A percentile compares a stretch with the other conserved stretches of the same genome.
Conservation (phyloP, 2,329 filamentous ascomycete species). For the Aspergillus udagawae region DNA sequence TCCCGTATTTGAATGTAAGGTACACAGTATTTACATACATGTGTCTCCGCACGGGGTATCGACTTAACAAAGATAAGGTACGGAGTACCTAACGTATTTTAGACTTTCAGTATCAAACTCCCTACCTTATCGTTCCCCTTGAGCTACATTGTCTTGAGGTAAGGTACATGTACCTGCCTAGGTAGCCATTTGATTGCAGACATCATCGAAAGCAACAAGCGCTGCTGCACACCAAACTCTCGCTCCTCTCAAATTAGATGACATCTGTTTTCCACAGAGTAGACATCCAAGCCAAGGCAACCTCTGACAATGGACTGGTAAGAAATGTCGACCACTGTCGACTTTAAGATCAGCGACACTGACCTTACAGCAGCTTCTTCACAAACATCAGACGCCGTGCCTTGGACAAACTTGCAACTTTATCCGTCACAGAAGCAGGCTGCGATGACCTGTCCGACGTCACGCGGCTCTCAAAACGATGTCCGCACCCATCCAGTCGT, state of each 20-base stretch:
- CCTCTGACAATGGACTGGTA: slow-evolving; percentile 30
- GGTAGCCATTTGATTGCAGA: not conserved
- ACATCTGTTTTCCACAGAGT: not conserved
- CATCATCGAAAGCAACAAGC: not conserved
- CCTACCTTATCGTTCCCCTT: not conserved
- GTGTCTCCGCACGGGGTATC: not conserved
- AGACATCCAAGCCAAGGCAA: not conserved
- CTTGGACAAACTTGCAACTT: slow-evolving; percentile 41
- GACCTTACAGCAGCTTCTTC: slow-evolving; percentile 23
- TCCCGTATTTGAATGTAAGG: too few relatives aligned
- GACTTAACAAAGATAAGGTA: not conserved
- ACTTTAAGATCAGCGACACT: slow-evolving; percentile 7
- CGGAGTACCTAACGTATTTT: not conserved
- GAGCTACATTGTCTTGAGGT: too few relatives aligned
- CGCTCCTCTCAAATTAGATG: not conserved
- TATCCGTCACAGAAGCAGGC: slow-evolving; percentile 35
- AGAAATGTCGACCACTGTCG: slow-evolving; percentile 2
- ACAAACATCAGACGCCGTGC: slow-evolving; percentile 38
- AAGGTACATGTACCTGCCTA: not conserved
- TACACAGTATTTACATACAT: not conserved
- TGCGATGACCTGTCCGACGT: slow-evolving; percentile 31
- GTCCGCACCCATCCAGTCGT: slow-evolving; percentile 19
- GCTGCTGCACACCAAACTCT: not conserved
- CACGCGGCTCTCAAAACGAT: slow-evolving; percentile 32
- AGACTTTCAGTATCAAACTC: not conserved